Evolutionary conservation across 2,329 filamentous ascomycete genomes (phyloP).

Genomic region (Paecilomyces fulvus): DNA sequence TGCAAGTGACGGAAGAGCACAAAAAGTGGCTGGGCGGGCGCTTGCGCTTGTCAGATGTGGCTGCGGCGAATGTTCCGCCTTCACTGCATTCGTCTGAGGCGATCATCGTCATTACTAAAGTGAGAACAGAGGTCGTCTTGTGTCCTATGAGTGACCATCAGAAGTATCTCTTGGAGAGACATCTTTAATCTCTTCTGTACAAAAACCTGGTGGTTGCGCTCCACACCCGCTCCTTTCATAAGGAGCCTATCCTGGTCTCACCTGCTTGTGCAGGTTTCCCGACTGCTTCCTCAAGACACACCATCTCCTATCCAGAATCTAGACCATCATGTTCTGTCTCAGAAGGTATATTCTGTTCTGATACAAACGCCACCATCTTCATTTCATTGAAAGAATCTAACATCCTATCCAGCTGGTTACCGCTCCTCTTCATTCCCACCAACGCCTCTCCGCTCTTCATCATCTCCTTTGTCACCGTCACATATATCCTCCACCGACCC

Average conservation of each 20-base stretch:
- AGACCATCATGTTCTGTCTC: constrained; percentile 55
- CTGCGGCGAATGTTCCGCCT: neutral
- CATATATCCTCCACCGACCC: constrained; percentile 91
- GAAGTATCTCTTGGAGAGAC: neutral
- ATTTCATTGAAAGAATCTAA: constrained; percentile 1
- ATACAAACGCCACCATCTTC: neutral
- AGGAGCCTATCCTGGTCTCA: neutral
- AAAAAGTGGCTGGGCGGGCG: neutral
- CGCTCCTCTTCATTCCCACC: constrained; percentile 79
- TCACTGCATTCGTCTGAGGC: neutral
- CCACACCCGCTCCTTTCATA: neutral
- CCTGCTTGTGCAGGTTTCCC: neutral
- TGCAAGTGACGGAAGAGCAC: neutral
- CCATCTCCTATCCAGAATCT: neutral
- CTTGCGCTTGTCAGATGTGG: neutral
- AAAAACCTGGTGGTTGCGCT: neutral
- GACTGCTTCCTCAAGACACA: neutral
- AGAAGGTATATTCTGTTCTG: constrained; percentile 44
- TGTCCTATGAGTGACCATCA: neutral
- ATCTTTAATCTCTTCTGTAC: neutral
- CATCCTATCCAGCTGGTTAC: constrained; percentile 58
- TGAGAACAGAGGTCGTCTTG: neutral
- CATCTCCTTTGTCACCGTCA: constrained; percentile 81
- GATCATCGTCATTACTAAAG: neutral
- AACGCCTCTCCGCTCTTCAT: constrained; percentile 80